Evolutionary conservation across 495 filamentous ascomycete genomes (phyloP), one percentile per base, ranked within the genome.

Genomic region (Penicillium pulvis): DNA sequence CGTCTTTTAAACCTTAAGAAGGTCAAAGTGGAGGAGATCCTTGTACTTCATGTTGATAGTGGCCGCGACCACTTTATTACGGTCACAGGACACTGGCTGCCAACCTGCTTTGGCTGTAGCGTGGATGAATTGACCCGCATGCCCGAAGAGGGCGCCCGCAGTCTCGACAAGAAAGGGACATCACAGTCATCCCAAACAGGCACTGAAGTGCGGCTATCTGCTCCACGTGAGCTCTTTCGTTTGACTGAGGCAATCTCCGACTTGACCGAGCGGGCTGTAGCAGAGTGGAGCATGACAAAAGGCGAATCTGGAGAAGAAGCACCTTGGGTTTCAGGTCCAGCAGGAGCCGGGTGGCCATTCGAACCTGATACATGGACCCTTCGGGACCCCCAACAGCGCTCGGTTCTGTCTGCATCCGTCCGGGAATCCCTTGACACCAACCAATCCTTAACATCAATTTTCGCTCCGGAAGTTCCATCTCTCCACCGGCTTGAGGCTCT

Each of bases 61-160:
- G 94, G 94, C 2, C 82, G 91, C 50, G 94, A 99, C 60, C 89
- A 97, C 69, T 99, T 99, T 69, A 83, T 99, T 48, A 86, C 92
- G 1, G 78, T 95, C 8, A 82, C 79, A 4, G 93, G 85, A 0
- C 72, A 77, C 0, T 99, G 94, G 94, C 72, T 86, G 3, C 90
- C 86, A 23, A 92, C 89, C 0, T 90, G 85, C 61, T 92, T 97
- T 53, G 92, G 91, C 0, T 86, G 89, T 49, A 90, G 89, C 8
- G 78, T 98, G 41, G 86, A 90, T 50, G 90, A 94, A 61, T 81
- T 98, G 16, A 90, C 93, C 17, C 83, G 85, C 17, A 86, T 97
- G 46, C 92, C 94, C 0, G 90, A 94, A 57, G 86, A 87, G 20
- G 76, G 92, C 65, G 73, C 90, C 73, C 71, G 83, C 72, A 78